Conservation (phyloP, 1,139 yeast genomes). For the Hanseniaspora uvarum region DNA sequence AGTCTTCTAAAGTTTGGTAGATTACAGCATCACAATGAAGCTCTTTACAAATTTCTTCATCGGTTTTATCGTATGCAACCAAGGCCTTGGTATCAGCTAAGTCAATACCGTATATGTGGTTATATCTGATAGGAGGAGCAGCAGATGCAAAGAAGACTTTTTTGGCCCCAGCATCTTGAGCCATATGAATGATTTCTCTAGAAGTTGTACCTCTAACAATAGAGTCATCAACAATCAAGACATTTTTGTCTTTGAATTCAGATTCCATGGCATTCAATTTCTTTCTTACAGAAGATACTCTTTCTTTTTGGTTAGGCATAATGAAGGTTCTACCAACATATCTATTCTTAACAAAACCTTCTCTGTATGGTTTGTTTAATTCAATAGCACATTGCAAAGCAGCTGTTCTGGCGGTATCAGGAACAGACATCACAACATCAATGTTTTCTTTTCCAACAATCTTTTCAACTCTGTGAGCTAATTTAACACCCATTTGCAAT, state of each 20-base stretch:
- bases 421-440: slow-evolving; percentile 95
- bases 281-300: slow-evolving; percentile 87
- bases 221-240: slow-evolving; percentile 90
- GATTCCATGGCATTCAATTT: slow-evolving; percentile 93
- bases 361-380: slow-evolving; percentile 76
- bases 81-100: slow-evolving; percentile 90
- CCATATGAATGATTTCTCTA: slow-evolving; percentile 92
- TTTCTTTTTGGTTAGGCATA: slow-evolving; percentile 94
- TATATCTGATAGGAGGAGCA: slow-evolving; percentile 91
- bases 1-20: slow-evolving; percentile 75
- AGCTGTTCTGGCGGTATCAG: slow-evolving; percentile 91
- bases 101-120: slow-evolving; percentile 95
- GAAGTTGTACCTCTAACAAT: slow-evolving; percentile 97
- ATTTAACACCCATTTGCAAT: slow-evolving; percentile 84
- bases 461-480: slow-evolving; percentile 59
- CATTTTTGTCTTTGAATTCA: slow-evolving; percentile 77
- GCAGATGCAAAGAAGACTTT: slow-evolving; percentile 91
- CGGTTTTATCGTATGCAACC: slow-evolving; percentile 73
- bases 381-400: slow-evolving; percentile 86
- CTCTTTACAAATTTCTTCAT: slow-evolving; percentile 61
- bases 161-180: slow-evolving; percentile 92
- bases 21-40: slow-evolving; percentile 88
- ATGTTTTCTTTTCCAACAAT: slow-evolving; percentile 47
- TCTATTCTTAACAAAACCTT: slow-evolving; percentile 92
- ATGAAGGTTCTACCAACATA: slow-evolving; percentile 96